Percentiles rank a stretch among this genome's conserved stretches.
Evolutionary conservation across 306 rosid genomes (phyloP).

Genomic region (Citrullus mucosospermus): DNA sequence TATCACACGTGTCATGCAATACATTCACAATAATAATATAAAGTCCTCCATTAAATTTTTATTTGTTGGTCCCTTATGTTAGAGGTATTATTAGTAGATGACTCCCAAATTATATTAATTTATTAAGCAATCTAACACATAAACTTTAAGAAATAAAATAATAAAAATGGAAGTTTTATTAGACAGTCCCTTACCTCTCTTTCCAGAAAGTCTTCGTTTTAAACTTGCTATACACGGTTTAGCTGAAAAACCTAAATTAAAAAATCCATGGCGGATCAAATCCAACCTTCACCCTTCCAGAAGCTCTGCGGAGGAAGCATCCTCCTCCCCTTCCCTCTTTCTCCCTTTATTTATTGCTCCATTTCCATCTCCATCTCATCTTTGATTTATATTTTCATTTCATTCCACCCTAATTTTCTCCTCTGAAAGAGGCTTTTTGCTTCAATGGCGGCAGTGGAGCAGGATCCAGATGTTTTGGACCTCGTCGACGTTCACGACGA

Average conservation of each 20-base stretch:
- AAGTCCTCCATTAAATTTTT: too few relatives aligned
- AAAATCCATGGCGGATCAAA: background rate
- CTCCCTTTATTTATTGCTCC: background rate
- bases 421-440: background rate
- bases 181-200: background rate
- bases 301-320: background rate
- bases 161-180: too few relatives aligned
- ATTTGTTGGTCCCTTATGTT: too few relatives aligned
- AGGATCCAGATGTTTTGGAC: background rate
- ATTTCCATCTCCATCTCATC: background rate
- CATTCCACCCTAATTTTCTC: background rate
- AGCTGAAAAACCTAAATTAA: background rate
- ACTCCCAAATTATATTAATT: too few relatives aligned
- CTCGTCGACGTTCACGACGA: background rate
- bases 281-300: background rate
- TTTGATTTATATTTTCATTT: background rate
- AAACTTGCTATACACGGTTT: background rate
- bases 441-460: constrained; percentile 9
- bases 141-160: too few relatives aligned
- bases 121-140: too few relatives aligned
- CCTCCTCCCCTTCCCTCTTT: background rate
- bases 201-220: background rate
- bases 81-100: too few relatives aligned
- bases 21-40: too few relatives aligned
- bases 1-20: too few relatives aligned